A percentile compares a stretch with the other conserved stretches of the same genome.
phyloP scores from a whole-genome alignment of 1,284 basidiomycete genomes.

The Trichosporon asahii region DNA sequence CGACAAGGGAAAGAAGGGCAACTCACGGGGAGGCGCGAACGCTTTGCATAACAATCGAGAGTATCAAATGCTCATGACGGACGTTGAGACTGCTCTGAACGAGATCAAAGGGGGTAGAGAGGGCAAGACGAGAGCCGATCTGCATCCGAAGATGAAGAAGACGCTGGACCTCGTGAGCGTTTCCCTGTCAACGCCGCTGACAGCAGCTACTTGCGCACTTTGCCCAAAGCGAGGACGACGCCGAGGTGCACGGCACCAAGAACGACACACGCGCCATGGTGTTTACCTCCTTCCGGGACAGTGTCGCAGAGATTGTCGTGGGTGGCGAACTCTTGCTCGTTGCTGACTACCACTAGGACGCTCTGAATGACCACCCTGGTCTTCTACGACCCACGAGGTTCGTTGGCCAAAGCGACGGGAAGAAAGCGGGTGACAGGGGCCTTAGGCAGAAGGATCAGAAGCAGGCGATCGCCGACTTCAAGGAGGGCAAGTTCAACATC shows the following conservation, averaged over 20 bases:
- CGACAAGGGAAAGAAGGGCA: conserved; percentile 41
- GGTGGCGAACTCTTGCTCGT: conserved; percentile 14
- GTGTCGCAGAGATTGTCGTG: conserved; percentile 84
- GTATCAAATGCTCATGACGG: conserved; percentile 46
- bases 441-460: conserved; percentile 89
- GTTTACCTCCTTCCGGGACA: conserved; percentile 83
- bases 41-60: conserved; percentile 43
- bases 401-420: conserved; percentile 85
- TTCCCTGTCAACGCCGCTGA: too few relatives aligned
- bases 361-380: conserved; percentile 67
- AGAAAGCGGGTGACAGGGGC: conserved; percentile 70
- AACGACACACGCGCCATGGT: conserved; percentile 83
- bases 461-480: conserved; percentile 71
- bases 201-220: conserved; percentile 70
- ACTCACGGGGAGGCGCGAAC: conserved; percentile 33
- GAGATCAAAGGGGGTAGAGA: conserved; percentile 40
- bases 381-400: conserved; percentile 76
- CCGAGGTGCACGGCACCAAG: conserved; percentile 51
- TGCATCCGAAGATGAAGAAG: conserved; percentile 90
- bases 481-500: conserved; percentile 81
- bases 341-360: conserved; percentile 51
- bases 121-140: conserved; percentile 48
- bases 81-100: conserved; percentile 46
- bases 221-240: conserved; percentile 59
- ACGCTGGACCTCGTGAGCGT: conserved; percentile 62